Evolutionary conservation across 148 eudicot genomes (phyloP), one percentile per base, ranked within the genome.

Genomic region (Camellia japonica): DNA sequence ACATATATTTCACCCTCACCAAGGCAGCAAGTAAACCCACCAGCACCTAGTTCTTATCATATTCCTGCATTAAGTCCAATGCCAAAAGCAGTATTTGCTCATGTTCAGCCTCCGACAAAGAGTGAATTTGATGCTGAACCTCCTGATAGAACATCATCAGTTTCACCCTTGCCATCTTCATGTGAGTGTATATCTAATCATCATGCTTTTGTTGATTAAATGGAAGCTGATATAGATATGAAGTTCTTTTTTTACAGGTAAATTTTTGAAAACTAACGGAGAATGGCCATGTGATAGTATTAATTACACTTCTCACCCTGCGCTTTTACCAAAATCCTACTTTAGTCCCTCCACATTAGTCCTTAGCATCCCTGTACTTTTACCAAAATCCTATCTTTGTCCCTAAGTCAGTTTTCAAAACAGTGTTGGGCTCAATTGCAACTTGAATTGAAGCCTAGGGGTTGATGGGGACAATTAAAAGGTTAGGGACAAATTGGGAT

Each of bases 61-160:
- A 80, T 82, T 85, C 86, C 93, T 82, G 85, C 89, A 18, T 82
- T 86, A 38, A 90, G 93, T 79, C 93, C 90, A 23, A 76, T 89
- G 77, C 97, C 94, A 66, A 84, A 84, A 84, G 97, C 85, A 43
- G 82, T 86, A 38, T 84, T 83, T 80, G 90, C 89, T 77, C 92
- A 84, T 80, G 82, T 58, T 78, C 87, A 43, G 69, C 93, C 98
- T 43, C 91, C 97, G 19, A 73, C 89, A 42, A 85, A 63, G 51
- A 80, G 84, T 82, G 90, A 80, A 80, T 69, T 59, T 77, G 87
- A 82, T 82, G 83, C 88, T 62, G 81, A 88, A 84, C 89, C 97
- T 74, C 90, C 89, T 8, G 84, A 89, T 61, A 83, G 68, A 75
- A 56, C 83, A 80, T 89, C 93, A 55, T 75, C 89, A 38, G 76